Evolutionary conservation across 768 basidiomycete species (phyloP).

Genomic region (Mrakia blollopis): DNA sequence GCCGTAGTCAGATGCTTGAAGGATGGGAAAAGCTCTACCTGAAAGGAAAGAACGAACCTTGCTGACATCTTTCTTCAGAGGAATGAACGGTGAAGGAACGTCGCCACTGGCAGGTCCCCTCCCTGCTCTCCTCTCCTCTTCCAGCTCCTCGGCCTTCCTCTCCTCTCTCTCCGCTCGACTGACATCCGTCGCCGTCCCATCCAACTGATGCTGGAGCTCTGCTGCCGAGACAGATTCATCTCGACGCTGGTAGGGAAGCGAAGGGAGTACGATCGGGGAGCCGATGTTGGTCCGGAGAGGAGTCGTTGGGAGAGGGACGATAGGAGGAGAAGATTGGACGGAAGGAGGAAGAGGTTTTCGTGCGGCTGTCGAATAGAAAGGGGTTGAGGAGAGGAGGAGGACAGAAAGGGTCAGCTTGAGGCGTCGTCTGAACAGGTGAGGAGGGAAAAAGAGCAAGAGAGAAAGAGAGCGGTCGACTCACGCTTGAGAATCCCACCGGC

Average conservation of each 20-base stretch:
- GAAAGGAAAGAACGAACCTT: neutral
- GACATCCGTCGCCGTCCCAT: conserved; percentile 7
- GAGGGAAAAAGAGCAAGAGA: neutral
- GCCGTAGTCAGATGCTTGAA: neutral
- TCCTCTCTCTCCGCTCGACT: conserved; percentile 5
- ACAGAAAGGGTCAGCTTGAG: neutral
- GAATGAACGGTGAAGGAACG: neutral
- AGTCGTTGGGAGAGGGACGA: neutral
- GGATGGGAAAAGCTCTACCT: too few relatives aligned
- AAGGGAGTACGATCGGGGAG: neutral
- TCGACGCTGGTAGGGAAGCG: neutral
- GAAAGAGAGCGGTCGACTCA: neutral
- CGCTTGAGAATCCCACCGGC: conserved; percentile 2
- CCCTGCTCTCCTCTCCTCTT: neutral
- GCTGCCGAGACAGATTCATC: neutral
- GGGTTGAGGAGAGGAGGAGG: neutral
- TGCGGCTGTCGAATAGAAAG: too few relatives aligned
- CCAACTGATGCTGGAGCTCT: neutral
- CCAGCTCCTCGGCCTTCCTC: too few relatives aligned
- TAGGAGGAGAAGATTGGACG: neutral
- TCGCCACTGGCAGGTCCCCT: neutral
- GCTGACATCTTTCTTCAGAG: neutral
- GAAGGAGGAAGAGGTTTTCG: neutral
- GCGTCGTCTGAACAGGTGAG: neutral
- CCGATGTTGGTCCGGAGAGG: neutral